These are phyloP conservation scores for Exophiala calicioides DNA, from an alignment of 2,329 filamentous ascomycete genomes.

Conservation along the genomic window DNA sequence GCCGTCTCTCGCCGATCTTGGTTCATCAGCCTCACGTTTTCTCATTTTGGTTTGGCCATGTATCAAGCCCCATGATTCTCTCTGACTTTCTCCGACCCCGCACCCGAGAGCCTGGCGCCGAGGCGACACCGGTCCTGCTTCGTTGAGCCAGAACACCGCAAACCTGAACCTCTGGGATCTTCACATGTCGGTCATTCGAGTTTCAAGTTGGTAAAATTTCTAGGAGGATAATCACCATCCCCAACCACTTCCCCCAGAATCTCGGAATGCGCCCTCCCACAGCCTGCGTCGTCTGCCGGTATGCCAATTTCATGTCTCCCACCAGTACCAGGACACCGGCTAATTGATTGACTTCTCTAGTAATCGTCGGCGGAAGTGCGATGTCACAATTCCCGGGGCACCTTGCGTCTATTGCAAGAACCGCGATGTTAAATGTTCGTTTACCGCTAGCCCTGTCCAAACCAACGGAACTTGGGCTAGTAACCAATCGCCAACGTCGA, in stretches of 20 bases:
- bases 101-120: too few relatives aligned
- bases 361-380: constrained; percentile 22
- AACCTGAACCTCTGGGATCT: too few relatives aligned
- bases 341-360: constrained; percentile 4
- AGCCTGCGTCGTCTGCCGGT: constrained; percentile 26
- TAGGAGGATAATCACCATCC: too few relatives aligned
- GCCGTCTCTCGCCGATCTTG: constrained; percentile 2
- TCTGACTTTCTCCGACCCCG: too few relatives aligned
- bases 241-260: too few relatives aligned
- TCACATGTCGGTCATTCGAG: too few relatives aligned
- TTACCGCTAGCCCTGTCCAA: neutral
- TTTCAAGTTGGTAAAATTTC: too few relatives aligned
- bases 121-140: too few relatives aligned
- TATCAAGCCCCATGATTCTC: too few relatives aligned
- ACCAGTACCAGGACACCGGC: neutral
- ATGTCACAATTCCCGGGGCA: constrained; percentile 11
- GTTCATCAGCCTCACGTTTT: constrained; percentile 1
- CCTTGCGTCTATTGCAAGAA: constrained; percentile 22
- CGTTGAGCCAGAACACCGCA: too few relatives aligned
- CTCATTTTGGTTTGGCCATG: too few relatives aligned
- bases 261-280: constrained; percentile 28
- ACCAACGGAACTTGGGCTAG: neutral
- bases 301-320: neutral
- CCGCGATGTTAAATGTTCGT: constrained; percentile 21
- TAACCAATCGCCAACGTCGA: constrained; percentile 4